Percentiles rank a stretch among this genome's conserved stretches.
These are phyloP conservation scores for Saccharomycopsis sp. DNA, from an alignment of 805 yeast species.

Conservation along the genomic window DNA sequence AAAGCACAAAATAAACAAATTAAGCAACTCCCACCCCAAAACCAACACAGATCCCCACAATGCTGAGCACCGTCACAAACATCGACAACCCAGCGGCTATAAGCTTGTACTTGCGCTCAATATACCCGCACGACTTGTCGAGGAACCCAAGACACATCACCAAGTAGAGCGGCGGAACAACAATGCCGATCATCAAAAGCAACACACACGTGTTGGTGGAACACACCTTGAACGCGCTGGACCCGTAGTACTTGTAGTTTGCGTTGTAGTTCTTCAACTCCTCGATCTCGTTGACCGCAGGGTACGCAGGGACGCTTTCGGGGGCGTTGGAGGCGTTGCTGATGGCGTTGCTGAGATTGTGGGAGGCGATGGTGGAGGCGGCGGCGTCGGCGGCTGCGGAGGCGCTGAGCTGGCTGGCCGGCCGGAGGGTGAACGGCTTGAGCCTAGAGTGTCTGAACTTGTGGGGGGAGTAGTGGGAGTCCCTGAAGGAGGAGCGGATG, in stretches of 20 bases:
- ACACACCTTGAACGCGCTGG: conserved; percentile 6
- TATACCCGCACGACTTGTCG: conserved; percentile 18
- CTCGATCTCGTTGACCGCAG: background rate
- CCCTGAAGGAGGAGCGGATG: conserved; percentile 3
- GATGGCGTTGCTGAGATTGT: background rate
- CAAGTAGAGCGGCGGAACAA: conserved; percentile 20
- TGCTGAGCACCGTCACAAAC: conserved; percentile 15
- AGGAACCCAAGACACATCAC: conserved; percentile 21
- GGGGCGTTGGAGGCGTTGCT: conserved; percentile 6
- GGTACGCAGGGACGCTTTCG: background rate
- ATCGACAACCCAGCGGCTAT: conserved; percentile 18
- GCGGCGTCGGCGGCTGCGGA: background rate
- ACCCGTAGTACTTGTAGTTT: background rate
- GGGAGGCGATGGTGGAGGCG: background rate
- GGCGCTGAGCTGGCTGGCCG: background rate
- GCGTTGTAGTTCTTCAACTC: conserved; percentile 2
- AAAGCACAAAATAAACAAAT: conserved; percentile 4
- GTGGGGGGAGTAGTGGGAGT: conserved; percentile 6
- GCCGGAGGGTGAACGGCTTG: conserved; percentile 17
- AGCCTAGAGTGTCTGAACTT: conserved; percentile 10
- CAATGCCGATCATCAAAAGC: conserved; percentile 15
- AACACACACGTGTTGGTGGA: conserved; percentile 8
- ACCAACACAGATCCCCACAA: conserved; percentile 41
- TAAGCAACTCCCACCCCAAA: conserved; percentile 36
- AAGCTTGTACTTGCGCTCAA: conserved; percentile 18